Evolutionary conservation across 148 eudicot species (phyloP).

Genomic region (Rhododendron griersonianum): DNA sequence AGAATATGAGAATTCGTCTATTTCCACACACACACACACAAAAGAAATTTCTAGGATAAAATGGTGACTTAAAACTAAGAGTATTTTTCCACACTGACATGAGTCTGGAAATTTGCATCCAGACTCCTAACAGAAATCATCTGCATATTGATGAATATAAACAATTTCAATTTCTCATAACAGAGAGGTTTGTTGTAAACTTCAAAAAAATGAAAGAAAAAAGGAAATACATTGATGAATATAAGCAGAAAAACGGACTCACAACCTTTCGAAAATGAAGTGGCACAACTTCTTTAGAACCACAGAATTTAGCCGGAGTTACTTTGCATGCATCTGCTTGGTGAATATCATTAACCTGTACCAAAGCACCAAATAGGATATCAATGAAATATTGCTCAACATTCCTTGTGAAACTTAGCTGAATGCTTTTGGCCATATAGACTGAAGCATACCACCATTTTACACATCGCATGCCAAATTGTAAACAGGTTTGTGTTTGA

Average conservation of each 20-base stretch:
- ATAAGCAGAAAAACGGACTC: slow-evolving; percentile 8
- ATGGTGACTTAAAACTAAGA: background rate
- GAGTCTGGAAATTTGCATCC: background rate
- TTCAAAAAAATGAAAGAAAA: background rate
- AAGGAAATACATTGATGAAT: background rate
- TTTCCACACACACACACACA: background rate
- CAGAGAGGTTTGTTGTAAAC: background rate
- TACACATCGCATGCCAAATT: background rate
- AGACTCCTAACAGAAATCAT: too few species aligned
- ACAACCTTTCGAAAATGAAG: slow-evolving; percentile 63
- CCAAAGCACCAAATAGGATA: background rate
- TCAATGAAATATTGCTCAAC: background rate
- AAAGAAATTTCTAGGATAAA: background rate
- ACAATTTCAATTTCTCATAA: too few species aligned
- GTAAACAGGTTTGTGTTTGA: background rate
- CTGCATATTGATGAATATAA: background rate
- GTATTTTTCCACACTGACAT: background rate
- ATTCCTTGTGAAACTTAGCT: background rate
- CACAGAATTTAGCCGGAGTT: slow-evolving; percentile 84
- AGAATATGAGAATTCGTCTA: background rate
- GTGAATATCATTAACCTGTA: slow-evolving; percentile 72
- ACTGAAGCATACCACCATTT: background rate
- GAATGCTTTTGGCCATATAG: background rate
- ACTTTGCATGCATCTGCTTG: slow-evolving; percentile 83
- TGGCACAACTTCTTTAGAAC: slow-evolving; percentile 83